Evolutionary conservation across 2,329 filamentous ascomycete species (phyloP).

Genomic region (Apiospora marii): DNA sequence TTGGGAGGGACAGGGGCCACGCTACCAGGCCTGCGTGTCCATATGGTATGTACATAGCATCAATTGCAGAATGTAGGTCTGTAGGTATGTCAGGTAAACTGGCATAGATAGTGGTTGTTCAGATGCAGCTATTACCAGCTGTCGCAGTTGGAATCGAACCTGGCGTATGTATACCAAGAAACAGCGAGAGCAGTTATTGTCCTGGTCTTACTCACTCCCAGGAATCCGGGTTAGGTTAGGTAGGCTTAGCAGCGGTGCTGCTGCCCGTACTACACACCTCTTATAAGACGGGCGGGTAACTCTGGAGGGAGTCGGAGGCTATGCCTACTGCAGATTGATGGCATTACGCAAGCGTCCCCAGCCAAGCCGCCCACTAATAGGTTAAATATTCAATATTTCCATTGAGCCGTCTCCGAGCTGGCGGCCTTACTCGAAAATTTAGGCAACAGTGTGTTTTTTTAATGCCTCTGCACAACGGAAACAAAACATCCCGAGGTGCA

Average conservation of each 20-base stretch:
- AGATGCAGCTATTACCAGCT: neutral
- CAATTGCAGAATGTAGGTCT: neutral
- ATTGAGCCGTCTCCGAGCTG: neutral
- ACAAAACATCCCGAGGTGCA: neutral
- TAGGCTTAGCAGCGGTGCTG: neutral
- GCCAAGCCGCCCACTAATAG: neutral
- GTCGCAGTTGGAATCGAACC: neutral
- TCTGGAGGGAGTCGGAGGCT: neutral
- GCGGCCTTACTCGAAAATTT: neutral
- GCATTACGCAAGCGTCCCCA: conserved; percentile 1
- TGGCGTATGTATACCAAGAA: neutral
- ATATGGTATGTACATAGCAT: neutral
- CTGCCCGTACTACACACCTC: neutral
- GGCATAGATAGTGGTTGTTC: neutral
- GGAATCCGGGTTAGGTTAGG: neutral
- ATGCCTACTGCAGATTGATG: neutral
- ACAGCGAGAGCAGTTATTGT: neutral
- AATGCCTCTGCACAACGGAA: neutral
- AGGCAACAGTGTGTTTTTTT: neutral
- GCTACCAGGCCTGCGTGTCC: neutral
- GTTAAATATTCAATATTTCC: neutral
- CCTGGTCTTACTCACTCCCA: neutral
- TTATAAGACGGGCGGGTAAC: neutral
- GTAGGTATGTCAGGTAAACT: neutral
- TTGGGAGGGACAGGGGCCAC: too few relatives aligned